Evolutionary conservation across 2,329 filamentous ascomycete genomes (phyloP), one percentile per base, ranked within the genome.

Genomic region (Cytospora piceicola): DNA sequence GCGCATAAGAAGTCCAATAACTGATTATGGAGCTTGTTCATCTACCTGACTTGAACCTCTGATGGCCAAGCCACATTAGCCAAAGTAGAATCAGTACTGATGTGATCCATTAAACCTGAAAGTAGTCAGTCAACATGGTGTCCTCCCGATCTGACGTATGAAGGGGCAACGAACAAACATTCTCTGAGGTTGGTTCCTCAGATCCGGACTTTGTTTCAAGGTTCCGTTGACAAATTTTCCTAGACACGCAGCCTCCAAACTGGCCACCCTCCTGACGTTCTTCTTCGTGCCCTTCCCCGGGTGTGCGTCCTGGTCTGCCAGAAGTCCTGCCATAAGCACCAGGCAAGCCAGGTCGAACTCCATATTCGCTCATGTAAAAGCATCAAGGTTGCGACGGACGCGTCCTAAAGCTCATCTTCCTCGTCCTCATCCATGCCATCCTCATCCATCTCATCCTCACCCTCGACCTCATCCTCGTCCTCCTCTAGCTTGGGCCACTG

Each of bases 401-500:
- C 4, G 20, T 11, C n/a, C 63, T 66, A 67, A 11, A 46, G 52
- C 17, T 61, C 57, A 17, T 65, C 51, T 32, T 62, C 54, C 17
- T 66, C 59, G 39, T 55, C 52, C 20, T 58, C 58, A 8, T 42
- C 54, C 29, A 17, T 52, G 63, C 61, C 42, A 32, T 36, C 63
- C 39, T 27, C 52, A 56, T 67, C 65, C 27, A 55, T 61, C 17
- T 22, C 29, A 29, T 61, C 54, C 2, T 53, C 63, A 46, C 72
- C 70, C 15, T 73, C 72, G 27, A 71, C 71, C 27, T 78, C 77
- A 17, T 80, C 77, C 0, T 82, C 80, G 24, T 84, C 79, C 8
- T 77, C 77, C 1, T 78, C 77, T 55, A 73, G 73, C 1, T 69
- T 74, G 0, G 81, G 82, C 73, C 80, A 78, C 59, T 82, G 78